Evolutionary conservation across 768 basidiomycete genomes (phyloP).

Genomic region (Psilocybe cubensis): DNA sequence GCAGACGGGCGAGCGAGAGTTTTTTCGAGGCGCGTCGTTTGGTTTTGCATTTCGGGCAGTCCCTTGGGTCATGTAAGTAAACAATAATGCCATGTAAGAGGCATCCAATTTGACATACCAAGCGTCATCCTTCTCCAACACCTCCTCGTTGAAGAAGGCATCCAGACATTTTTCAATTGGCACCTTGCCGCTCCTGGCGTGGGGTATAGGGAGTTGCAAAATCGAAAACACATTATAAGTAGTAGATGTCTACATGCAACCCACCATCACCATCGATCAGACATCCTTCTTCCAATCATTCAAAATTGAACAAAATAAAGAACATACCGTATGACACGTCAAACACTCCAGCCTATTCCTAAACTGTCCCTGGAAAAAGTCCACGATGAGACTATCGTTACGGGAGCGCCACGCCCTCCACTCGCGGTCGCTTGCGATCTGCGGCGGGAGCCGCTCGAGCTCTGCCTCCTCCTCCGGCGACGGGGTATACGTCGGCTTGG

Average conservation of each 20-base stretch:
- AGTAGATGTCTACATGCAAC: conserved; percentile 78
- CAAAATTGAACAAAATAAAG: not conserved
- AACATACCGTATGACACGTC: conserved; percentile 82
- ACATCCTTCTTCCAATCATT: not conserved
- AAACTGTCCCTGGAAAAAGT: conserved; percentile 98
- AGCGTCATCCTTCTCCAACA: conserved; percentile 90
- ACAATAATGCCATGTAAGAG: not conserved
- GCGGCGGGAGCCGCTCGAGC: conserved; percentile 82
- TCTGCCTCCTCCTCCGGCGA: conserved; percentile 86
- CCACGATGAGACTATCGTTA: conserved; percentile 94
- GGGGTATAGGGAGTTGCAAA: conserved; percentile 87
- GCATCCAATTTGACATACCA: conserved; percentile 60
- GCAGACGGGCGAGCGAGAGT: conserved; percentile 88
- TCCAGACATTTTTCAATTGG: conserved; percentile 84
- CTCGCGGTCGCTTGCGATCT: conserved; percentile 90
- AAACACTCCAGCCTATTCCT: conserved; percentile 86
- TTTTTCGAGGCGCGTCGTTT: conserved; percentile 86
- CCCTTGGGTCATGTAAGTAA: conserved; percentile 62
- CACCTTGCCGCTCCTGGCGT: conserved; percentile 60
- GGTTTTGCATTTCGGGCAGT: conserved; percentile 92
- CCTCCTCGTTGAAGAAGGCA: conserved; percentile 87
- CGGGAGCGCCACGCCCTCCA: conserved; percentile 90
- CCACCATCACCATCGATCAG: not conserved
- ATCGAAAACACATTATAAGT: conserved; percentile 98
- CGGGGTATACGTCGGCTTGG: conserved; percentile 64